Evolutionary conservation across 2,329 filamentous ascomycete species (phyloP).

Genomic region (Knoxdaviesia capensis): DNA sequence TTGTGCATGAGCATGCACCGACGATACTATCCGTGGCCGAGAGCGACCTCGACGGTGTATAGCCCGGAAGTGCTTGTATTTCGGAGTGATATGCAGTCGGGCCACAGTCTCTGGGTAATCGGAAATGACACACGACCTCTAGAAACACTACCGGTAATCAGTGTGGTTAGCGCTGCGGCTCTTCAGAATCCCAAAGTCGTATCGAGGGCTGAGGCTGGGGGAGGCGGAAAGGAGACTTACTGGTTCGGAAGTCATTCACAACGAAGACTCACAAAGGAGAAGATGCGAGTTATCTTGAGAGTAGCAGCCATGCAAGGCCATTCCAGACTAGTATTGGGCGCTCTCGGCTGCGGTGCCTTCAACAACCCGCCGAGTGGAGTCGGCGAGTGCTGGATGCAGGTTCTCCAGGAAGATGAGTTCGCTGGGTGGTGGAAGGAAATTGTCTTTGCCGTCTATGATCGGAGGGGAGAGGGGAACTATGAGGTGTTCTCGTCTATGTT

Average conservation of each 20-base stretch:
- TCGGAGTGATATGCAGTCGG: conserved; percentile 23
- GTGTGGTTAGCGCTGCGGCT: conserved; percentile 41
- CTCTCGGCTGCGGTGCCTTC: conserved; percentile 50
- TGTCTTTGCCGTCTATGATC: conserved; percentile 40
- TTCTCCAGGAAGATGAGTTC: conserved; percentile 41
- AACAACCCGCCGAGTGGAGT: conserved; percentile 40
- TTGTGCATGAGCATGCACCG: conserved; percentile 25
- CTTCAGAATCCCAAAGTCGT: no score
- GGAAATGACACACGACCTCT: no score
- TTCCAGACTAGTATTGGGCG: conserved; percentile 41
- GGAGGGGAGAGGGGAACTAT: conserved; percentile 24
- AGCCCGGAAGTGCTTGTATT: conserved; percentile 39
- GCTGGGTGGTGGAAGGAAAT: conserved; percentile 44
- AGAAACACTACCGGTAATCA: conserved; percentile 27
- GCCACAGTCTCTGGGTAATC: conserved; percentile 18
- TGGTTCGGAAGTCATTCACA: no score
- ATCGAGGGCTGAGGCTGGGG: no score
- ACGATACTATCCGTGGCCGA: conserved; percentile 30
- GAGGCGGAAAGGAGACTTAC: no score
- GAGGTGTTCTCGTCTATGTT: conserved; percentile 25
- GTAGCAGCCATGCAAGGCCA: conserved; percentile 37
- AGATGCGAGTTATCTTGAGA: conserved; percentile 40
- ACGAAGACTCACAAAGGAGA: conserved; percentile 19
- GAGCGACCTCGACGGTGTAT: conserved; percentile 30
- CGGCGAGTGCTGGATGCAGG: conserved; percentile 40